Conservation (phyloP, 352 stramenopile genomes). For the Thalassiosira exigua region DNA sequence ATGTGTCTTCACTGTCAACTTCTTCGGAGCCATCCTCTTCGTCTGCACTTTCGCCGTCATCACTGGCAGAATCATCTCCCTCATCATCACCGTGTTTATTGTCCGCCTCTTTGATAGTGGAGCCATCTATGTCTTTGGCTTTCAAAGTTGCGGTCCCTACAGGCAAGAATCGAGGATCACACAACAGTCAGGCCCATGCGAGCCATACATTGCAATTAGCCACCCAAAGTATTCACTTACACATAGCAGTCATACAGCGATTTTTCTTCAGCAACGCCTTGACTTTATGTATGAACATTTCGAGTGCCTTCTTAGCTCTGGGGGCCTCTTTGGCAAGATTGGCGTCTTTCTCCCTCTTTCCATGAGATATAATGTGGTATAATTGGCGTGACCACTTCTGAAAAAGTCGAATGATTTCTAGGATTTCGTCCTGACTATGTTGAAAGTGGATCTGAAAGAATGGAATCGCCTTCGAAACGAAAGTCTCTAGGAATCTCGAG, state of each 20-base stretch:
- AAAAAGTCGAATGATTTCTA: conserved; percentile 48
- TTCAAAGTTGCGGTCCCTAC: conserved; percentile 56
- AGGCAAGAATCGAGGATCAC: neutral
- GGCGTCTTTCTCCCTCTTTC: conserved; percentile 64
- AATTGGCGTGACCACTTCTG: conserved; percentile 51
- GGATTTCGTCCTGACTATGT: conserved; percentile 42
- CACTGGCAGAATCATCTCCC: conserved; percentile 31
- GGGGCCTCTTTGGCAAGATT: conserved; percentile 61
- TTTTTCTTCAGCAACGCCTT: conserved; percentile 67
- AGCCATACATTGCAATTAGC: conserved; percentile 2
- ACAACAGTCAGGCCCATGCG: neutral
- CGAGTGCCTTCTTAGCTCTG: conserved; percentile 56
- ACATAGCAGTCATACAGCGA: conserved; percentile 55
- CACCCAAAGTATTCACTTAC: conserved; percentile 18
- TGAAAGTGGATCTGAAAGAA: conserved; percentile 65
- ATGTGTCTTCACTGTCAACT: conserved; percentile 3
- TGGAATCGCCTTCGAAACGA: conserved; percentile 64
- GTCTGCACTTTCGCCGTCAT: conserved; percentile 15
- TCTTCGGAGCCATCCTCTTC: conserved; percentile 11
- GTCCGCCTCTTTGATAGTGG: conserved; percentile 32
- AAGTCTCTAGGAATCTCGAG: conserved; percentile 58
- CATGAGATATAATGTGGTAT: conserved; percentile 58
- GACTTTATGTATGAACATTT: conserved; percentile 68
- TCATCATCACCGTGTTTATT: conserved; percentile 26
- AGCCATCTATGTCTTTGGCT: conserved; percentile 56